Base-by-base conservation (phyloP, 2,329 filamentous ascomycete genomes). In the Colletotrichum sp. region DNA sequence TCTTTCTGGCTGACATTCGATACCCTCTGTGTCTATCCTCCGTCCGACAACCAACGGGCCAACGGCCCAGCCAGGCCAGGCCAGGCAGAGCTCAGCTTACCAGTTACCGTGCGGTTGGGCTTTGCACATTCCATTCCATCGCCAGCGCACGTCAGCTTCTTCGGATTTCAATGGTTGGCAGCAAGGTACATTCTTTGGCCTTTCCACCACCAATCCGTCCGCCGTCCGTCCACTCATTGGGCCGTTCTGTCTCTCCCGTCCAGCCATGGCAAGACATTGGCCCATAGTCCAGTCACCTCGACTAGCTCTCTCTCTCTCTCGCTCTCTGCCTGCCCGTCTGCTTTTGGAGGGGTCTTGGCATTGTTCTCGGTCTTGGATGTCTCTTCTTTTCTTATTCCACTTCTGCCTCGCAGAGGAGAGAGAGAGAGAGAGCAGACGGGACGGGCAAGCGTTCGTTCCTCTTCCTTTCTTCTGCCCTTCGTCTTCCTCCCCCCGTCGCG, bases 241-340 rank as follows among this genome's bases (percentile, higher is more conserved):
- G 44, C 44, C 26, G 24, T 32, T 36, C 66, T 72, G 72, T 75
- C 72, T 68, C 64, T 62, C 39, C 12, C 57, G 44, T 21, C 60
- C 72, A 71, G 60, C 72, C 72, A 68, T 64, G 44, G 55, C 70
- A 63, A 76, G 70, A 76, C 63, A 76, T 64, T 64, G 70, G 70
- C 21, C 64, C 64, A 68, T 57, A 68, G 57, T 32, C 63, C 21
- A 76, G 26, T 34, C 55, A 18, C 57, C 57, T 28, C 63, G 26
- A 30, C 36, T 63, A 44, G 39, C 39, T 49, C 39, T n/a, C 26
- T 28, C 26, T 28, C 26, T 28, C 39, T 49, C 18, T 49, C 39
- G 18, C 10, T 49, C 18, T 63, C 39, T 28, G 70, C 60, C 34
- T 60, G 62, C 30, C 44, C 24, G 32, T 39, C 24, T 34, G 60